Evolutionary conservation across 1,284 basidiomycete species (phyloP), one percentile per base, ranked within the genome.

Genomic region (Peniophora sp.): DNA sequence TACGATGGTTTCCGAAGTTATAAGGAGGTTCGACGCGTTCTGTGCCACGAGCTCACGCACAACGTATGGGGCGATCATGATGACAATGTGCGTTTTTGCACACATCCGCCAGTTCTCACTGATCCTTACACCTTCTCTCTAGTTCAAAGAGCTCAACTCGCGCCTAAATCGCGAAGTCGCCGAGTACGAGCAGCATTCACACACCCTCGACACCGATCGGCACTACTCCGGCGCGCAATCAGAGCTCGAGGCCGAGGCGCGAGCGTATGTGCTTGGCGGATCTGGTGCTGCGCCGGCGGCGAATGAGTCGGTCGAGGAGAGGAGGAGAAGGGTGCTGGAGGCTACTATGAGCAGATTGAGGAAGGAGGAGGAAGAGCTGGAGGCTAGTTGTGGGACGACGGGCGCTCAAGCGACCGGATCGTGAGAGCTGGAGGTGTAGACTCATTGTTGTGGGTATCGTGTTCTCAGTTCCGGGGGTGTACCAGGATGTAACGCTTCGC

Each of bases 61-160:
- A 90, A 88, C 57, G 74, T 82, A 0, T 83, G 80, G 76, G 70
- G 77, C 1, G 77, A 81, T 52, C 87, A 90, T 58, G 82, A 85
- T 58, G 73, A 88, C 48, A 78, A 85, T 57, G 88, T 88, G 55
- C 60, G 83, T 70, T 14, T 20, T 35, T 36, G 47, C 18, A 47
- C 34, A 3, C 11, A 41, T 20, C 46, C 24, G 20, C 18, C 39
- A 47, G 17, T 14, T 23, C 18, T 17, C 32, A 14, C 32, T 47
- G 50, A 18, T 14, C 3, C 18, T 5, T 14, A 50, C n/a, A 27
- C 22, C 47, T 36, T 49, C 20, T 24, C 24, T 22, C 41, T 14
- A 81, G 81, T 89, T 90, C 66, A 90, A 88, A 60, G 75, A 79
- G 52, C 70, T 90, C 12, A 88, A 89, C 61, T 89, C 86, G 1